A percentile compares a stretch with the other conserved stretches of the same genome.
Conservation (phyloP, 495 filamentous ascomycete species). For the Penicillium cinerascens region DNA sequence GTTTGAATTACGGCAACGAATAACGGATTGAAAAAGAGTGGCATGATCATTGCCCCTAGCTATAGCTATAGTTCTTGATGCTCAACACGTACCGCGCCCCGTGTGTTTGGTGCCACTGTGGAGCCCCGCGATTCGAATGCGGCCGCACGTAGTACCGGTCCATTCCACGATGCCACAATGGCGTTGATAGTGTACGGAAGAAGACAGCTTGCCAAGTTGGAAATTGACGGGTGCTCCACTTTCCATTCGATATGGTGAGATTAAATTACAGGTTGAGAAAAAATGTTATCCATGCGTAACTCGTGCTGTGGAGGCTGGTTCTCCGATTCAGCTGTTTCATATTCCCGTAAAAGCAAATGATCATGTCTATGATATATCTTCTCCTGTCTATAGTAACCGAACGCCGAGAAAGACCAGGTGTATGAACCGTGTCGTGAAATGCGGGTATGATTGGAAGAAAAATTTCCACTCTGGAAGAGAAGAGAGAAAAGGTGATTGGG, state of each 20-base stretch:
- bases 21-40: too few species aligned
- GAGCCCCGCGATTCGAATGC: neutral
- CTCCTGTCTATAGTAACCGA: constrained; percentile 22
- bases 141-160: neutral
- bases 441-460: neutral
- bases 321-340: constrained; percentile 10
- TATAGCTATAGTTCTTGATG: neutral
- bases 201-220: neutral
- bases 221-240: neutral
- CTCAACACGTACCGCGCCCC: too few species aligned
- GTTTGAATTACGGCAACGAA: too few species aligned
- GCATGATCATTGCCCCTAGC: too few species aligned
- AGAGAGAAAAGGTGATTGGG: neutral
- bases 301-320: constrained; percentile 17
- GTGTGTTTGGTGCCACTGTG: neutral
- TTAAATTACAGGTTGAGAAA: constrained; percentile 9
- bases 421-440: neutral
- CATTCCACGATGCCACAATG: neutral
- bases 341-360: constrained; percentile 15
- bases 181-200: neutral
- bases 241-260: neutral
- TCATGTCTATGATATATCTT: constrained; percentile 20
- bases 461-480: neutral
- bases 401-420: constrained; percentile 14
- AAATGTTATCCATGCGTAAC: constrained; percentile 8